Evolutionary conservation across 1,284 basidiomycete genomes (phyloP), one percentile per base, ranked within the genome.

Genomic region (Xerocomus minutiporus): DNA sequence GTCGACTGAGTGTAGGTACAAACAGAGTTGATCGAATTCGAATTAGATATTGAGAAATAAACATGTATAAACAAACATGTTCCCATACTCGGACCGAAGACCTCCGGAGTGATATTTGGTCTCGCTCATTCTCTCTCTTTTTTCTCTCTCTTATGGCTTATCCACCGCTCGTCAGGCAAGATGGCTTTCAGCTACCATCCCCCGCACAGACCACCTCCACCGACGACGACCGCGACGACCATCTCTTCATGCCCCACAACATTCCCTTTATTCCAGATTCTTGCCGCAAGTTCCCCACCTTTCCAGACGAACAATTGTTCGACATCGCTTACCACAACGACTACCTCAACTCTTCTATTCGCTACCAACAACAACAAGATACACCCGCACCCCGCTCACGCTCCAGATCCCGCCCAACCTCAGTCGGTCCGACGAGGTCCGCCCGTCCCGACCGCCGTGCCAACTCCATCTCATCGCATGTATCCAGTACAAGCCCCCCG

Each of bases 141-240:
- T 34, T 11, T 29, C 15, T 38, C 28, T 25, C 17, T 20, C 1
- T 46, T 48, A 65, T 65, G 65, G 58, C 63, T 47, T 66, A 66
- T 63, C 53, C 65, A 12, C 52, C 63, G 25, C 60, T 69, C 52
- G 62, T 67, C 48, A 58, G 76, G 43, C 82, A 83, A 62, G 83
- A 86, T 70, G 83, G 83, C 62, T 85, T 85, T 67, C 82, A 84
- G 54, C 71, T 82, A 35, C 79, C 76, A 17, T 78, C 74, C 50
- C 76, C 77, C 13, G 65, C 72, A n/a, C 66, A 70, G 44, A 75
- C 69, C 52, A 49, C 69, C 57, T 55, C 59, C n/a, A 53, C 69
- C 7, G 65, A 66, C 55, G 64, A 67, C 60, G 57, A 64, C 41
- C 54, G 38, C 47, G 61, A 58, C 54, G 60, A 61, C 5, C 58